Evolutionary conservation across 2,329 filamentous ascomycete species (phyloP), one percentile per base, ranked within the genome.

Genomic region (Ampelomyces quisqualis): DNA sequence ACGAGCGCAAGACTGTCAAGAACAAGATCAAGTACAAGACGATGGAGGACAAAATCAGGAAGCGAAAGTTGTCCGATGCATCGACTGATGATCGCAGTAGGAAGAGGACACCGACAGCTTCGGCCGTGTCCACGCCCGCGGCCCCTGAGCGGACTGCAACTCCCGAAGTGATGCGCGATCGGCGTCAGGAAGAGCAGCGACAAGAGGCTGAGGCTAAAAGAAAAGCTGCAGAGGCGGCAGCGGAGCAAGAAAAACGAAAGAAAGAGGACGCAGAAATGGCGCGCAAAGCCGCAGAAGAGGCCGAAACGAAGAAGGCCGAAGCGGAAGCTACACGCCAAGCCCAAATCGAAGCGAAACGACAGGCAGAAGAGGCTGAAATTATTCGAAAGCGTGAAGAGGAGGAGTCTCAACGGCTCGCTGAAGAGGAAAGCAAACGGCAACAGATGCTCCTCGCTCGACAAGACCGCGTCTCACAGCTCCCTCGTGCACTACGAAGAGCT

Each of bases 61-160:
- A 63, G 29, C 54, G 58, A 19, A 57, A 60, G 26, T 19, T 58
- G 7, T 65, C 63, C 13, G 59, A 67, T 37, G 61, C 46, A 13
- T 65, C 65, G 4, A 42, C 53, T 18, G 64, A 67, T 18, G 58
- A 64, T 29, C 38, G 43, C 15, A 55, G 55, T 24, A 41, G 55
- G 5, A 67, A 64, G 55, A 67, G 55, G 36, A 64, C 64, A 17
- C 62, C 62, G 2, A 62, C 54, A 14, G 52, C 45, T 10, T 67
- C 64, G n/a, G 55, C 61, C 3, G 66, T 67, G 30, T 65, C 63
- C 20, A 65, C 64, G 1, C 62, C 64, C 20, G 63, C 57, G 10
- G 64, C 65, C 11, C 60, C 58, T 9, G 65, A 67, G 41, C 62
- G 63, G 28, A 55, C 51, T 14, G 57, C 61, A 8, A 66, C 64